A percentile compares a stretch with the other conserved stretches of the same genome.
Conservation (phyloP, 208 protist genomes). For the Acanthamoeba lugdunensis region DNA sequence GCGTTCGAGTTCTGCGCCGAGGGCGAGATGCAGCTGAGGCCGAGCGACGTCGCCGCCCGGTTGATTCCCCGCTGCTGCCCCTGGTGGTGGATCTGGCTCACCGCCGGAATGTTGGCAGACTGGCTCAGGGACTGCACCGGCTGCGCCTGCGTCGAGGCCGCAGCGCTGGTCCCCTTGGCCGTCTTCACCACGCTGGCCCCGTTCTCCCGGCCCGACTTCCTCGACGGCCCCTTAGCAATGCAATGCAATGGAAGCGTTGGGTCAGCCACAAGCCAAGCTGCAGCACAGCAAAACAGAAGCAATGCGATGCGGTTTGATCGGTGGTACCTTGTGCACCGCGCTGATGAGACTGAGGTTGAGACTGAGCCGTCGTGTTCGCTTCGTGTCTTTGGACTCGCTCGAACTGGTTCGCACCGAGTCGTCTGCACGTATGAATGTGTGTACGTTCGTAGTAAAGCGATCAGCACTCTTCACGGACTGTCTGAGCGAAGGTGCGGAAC, state of each 20-base stretch:
- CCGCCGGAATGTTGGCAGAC: not conserved
- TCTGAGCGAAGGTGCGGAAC: not conserved
- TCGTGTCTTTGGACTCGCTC: not conserved
- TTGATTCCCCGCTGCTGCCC: not conserved
- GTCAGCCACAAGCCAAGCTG: not conserved
- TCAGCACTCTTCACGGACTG: not conserved
- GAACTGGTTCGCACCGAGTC: not conserved
- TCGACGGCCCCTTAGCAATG: not conserved
- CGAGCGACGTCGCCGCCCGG: not conserved
- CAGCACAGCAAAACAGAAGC: too few species aligned
- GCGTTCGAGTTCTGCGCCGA: not conserved
- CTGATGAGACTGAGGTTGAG: slow-evolving; percentile 40
- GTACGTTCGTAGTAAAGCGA: not conserved
- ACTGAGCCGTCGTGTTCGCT: slow-evolving; percentile 17
- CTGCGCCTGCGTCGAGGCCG: not conserved
- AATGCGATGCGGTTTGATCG: not conserved
- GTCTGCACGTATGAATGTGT: not conserved
- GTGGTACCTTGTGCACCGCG: slow-evolving; percentile 32
- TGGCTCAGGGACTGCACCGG: not conserved
- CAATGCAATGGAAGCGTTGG: not conserved
- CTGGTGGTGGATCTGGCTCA: not conserved
- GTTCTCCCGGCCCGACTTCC: not conserved
- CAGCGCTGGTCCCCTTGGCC: not conserved
- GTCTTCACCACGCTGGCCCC: not conserved
- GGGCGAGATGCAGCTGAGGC: not conserved